These are phyloP conservation scores for Boletellus deceptivus DNA, from an alignment of 1,284 basidiomycete genomes.

Conservation along the genomic window DNA sequence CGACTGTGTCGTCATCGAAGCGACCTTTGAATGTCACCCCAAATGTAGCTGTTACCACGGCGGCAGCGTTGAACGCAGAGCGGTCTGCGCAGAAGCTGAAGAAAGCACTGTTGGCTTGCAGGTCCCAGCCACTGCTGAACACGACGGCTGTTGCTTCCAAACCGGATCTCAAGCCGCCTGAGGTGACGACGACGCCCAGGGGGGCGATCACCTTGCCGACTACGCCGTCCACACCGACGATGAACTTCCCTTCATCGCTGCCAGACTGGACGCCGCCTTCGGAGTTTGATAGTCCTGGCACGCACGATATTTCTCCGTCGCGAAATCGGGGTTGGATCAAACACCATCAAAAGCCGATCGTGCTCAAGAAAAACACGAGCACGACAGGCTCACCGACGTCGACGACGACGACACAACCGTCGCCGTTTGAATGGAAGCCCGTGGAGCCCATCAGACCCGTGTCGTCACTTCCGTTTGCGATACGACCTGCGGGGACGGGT, in stretches of 20 bases:
- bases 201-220: conserved; percentile 11
- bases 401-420: conserved; percentile 28
- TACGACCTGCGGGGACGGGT: conserved; percentile 20
- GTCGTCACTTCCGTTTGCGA: conserved; percentile 34
- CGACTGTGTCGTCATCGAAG: conserved; percentile 36
- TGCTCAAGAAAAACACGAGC: conserved; percentile 41
- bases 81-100: conserved; percentile 69
- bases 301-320: conserved; percentile 27
- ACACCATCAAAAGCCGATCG: conserved; percentile 40
- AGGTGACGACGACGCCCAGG: not conserved
- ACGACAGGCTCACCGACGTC: conserved; percentile 27
- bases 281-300: conserved; percentile 18
- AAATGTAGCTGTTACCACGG: conserved; percentile 66
- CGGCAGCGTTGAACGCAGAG: conserved; percentile 77
- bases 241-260: conserved; percentile 24
- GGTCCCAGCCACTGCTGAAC: conserved; percentile 66
- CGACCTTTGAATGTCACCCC: conserved; percentile 52
- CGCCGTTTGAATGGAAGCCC: conserved; percentile 64
- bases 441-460: conserved; percentile 46
- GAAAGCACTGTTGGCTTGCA: conserved; percentile 56
- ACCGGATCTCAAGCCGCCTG: conserved; percentile 1
- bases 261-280: conserved; percentile 20
- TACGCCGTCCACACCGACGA: conserved; percentile 18
- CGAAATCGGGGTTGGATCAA: conserved; percentile 33
- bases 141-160: conserved; percentile 44